A percentile compares a stretch with the other conserved stretches of the same genome.
phyloP scores from a whole-genome alignment of 345 rosid genomes.

The Eucalyptus victrix region DNA sequence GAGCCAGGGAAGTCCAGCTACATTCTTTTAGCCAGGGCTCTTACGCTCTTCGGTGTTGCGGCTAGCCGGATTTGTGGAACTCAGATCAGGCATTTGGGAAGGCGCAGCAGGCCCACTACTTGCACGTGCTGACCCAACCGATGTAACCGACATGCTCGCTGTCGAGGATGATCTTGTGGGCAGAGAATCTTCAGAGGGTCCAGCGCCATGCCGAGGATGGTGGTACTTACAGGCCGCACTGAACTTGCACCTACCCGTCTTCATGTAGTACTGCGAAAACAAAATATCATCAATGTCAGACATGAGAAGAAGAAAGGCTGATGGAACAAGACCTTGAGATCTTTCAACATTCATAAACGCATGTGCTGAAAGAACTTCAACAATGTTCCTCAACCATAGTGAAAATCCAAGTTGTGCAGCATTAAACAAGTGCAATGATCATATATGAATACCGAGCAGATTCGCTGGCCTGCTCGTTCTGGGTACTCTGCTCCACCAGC shows the following conservation, averaged over 20 bases:
- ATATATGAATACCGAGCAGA: slow-evolving; percentile 51
- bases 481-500: slow-evolving; percentile 54
- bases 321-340: not conserved
- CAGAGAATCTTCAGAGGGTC: slow-evolving; percentile 5
- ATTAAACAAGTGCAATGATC: not conserved
- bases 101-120: not conserved
- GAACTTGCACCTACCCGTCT: slow-evolving; percentile 78
- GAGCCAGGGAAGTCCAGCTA: not conserved
- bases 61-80: not conserved
- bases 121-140: not conserved
- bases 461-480: slow-evolving; percentile 61
- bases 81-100: not conserved
- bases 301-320: not conserved
- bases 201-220: slow-evolving; percentile 69
- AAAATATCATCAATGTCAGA: not conserved
- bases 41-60: not conserved
- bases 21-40: not conserved
- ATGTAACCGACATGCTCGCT: not conserved
- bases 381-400: not conserved
- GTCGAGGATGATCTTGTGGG: not conserved
- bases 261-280: slow-evolving; percentile 61
- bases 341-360: not conserved
- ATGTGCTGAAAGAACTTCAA: not conserved
- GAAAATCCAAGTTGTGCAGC: not conserved
- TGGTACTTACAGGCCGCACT: slow-evolving; percentile 88